Percentiles rank a stretch among this genome's conserved stretches.
These are phyloP conservation scores for Lentinula raphanica DNA, from an alignment of 768 basidiomycete genomes.

Conservation along the genomic window DNA sequence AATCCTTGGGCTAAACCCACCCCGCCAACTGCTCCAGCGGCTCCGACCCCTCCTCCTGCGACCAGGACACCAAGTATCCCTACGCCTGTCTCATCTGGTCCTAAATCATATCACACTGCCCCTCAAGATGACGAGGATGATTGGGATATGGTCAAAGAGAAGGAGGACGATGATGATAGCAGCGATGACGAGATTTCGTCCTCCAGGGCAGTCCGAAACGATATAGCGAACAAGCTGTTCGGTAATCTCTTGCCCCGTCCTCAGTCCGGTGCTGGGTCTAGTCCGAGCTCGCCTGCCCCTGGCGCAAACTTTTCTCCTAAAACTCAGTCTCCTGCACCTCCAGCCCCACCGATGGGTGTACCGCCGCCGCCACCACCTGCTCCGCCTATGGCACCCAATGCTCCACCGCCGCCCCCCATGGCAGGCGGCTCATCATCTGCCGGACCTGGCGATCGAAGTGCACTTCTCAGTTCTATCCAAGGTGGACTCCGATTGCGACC, in stretches of 20 bases:
- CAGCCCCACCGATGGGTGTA: constrained; percentile 26
- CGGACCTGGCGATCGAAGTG: constrained; percentile 47
- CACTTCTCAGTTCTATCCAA: constrained; percentile 77
- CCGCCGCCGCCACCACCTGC: constrained; percentile 38
- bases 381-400: constrained; percentile 27
- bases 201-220: constrained; percentile 56
- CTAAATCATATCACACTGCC: constrained; percentile 52
- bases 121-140: constrained; percentile 59
- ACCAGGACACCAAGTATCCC: constrained; percentile 38
- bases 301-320: constrained; percentile 32
- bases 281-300: constrained; percentile 14
- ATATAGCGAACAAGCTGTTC: constrained; percentile 78
- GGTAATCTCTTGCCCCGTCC: constrained; percentile 64
- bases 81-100: constrained; percentile 35
- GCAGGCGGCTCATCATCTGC: constrained; percentile 24
- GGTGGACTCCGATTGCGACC: constrained; percentile 67
- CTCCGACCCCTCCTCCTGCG: constrained; percentile 31
- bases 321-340: constrained; percentile 40
- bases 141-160: constrained; percentile 82
- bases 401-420: constrained; percentile 27
- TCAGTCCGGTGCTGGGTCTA: constrained; percentile 40
- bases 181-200: constrained; percentile 77
- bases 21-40: constrained; percentile 28
- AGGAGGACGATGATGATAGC: constrained; percentile 59
- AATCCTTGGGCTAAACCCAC: constrained; percentile 63